These are phyloP conservation scores for Lasiodiplodia hormozganensis DNA, from an alignment of 2,329 filamentous ascomycete species.

Conservation along the genomic window DNA sequence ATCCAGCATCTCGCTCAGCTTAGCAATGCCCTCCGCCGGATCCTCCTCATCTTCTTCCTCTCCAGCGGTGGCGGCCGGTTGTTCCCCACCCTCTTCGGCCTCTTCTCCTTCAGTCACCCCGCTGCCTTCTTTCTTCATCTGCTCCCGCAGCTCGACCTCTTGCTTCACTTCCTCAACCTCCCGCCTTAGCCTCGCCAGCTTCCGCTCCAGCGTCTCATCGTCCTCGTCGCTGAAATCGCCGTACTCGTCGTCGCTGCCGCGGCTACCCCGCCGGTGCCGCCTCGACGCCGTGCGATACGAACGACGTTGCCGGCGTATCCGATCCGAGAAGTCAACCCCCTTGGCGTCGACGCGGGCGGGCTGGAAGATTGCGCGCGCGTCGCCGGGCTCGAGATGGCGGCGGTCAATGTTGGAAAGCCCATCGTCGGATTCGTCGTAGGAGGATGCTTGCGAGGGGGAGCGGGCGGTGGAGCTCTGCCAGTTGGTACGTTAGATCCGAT, in stretches of 20 bases:
- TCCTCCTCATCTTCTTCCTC: conserved; percentile 49
- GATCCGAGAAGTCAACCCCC: conserved; percentile 87
- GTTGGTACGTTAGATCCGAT: conserved; percentile 42
- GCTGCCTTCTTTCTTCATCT: conserved; percentile 40
- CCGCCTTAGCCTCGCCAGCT: conserved; percentile 79
- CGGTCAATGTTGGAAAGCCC: conserved; percentile 67
- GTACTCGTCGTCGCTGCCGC: conserved; percentile 62
- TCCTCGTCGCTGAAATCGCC: conserved; percentile 82
- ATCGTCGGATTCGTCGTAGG: conserved; percentile 65
- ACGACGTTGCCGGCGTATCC: conserved; percentile 77
- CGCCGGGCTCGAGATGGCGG: conserved; percentile 75
- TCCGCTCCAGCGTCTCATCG: conserved; percentile 77
- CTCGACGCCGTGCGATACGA: conserved; percentile 78
- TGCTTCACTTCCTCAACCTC: conserved; percentile 73
- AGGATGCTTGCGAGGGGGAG: conserved; percentile 50
- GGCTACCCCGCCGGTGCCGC: conserved; percentile 60
- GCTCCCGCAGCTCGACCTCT: conserved; percentile 60
- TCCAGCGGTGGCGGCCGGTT: conserved; percentile 32
- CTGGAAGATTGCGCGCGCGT: conserved; percentile 81
- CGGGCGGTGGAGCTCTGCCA: conserved; percentile 39
- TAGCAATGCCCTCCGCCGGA: conserved; percentile 65
- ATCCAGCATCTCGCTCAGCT: conserved; percentile 75
- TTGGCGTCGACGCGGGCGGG: conserved; percentile 77
- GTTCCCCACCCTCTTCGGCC: conserved; percentile 49
- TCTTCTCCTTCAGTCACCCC: conserved; percentile 53